A percentile compares a stretch with the other conserved stretches of the same genome.
Conservation (phyloP, 1,284 basidiomycete species). For the Leccinum pachyderme region DNA sequence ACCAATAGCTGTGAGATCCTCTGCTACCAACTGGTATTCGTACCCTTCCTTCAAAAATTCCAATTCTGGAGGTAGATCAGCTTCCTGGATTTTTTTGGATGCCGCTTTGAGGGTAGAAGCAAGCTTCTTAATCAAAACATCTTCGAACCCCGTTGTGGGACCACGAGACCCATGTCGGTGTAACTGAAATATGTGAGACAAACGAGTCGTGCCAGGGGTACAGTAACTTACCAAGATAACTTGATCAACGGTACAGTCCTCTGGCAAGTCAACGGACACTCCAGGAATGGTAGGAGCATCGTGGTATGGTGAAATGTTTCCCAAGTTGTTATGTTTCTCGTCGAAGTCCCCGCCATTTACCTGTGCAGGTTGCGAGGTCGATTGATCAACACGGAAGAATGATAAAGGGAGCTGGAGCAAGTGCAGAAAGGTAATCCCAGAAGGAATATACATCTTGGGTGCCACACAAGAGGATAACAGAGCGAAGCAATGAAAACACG, state of each 20-base stretch:
- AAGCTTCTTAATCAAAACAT: conserved; percentile 34
- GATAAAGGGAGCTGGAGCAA: background rate
- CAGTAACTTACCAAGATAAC: too few relatives aligned
- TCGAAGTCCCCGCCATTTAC: too few relatives aligned
- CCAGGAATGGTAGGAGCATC: too few relatives aligned
- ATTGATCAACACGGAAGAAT: background rate
- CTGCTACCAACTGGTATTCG: conserved; percentile 24
- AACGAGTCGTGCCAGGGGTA: too few relatives aligned
- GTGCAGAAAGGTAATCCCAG: background rate
- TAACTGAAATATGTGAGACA: conserved; percentile 9
- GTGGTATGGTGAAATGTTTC: too few relatives aligned
- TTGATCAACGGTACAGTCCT: too few relatives aligned
- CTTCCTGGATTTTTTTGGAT: conserved; percentile 29
- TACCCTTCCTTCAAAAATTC: conserved; percentile 45
- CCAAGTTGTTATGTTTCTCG: too few relatives aligned
- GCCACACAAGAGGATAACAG: background rate
- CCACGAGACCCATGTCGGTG: conserved; percentile 33
- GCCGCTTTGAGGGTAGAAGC: conserved; percentile 34
- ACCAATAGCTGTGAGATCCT: conserved; percentile 19
- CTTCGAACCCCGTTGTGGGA: conserved; percentile 14
- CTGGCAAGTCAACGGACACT: too few relatives aligned
- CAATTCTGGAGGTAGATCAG: conserved; percentile 34
- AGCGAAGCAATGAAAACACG: background rate
- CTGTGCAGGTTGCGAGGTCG: background rate
- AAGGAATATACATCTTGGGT: background rate